Conservation (phyloP, 164 flowering plant species). For the Santalum album region DNA sequence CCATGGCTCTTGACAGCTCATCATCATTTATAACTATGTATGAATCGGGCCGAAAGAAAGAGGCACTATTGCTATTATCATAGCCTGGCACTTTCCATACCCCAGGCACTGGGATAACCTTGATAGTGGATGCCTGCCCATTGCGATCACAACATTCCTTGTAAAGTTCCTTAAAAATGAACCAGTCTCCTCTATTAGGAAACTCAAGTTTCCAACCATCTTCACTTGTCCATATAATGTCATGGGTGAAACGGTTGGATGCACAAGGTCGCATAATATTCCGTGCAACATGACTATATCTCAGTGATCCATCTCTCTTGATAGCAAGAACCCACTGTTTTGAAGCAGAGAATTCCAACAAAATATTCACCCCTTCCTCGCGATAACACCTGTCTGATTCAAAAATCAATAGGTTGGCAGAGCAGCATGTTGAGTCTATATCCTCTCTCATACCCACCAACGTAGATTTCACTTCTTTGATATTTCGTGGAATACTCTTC, state of each 20-base stretch:
- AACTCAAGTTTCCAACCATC: constrained; percentile 83
- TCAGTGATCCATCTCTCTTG: constrained; percentile 35
- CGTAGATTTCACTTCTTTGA: constrained; percentile 22
- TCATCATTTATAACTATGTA: constrained; percentile 45
- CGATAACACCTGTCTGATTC: constrained; percentile 66
- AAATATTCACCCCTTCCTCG: constrained; percentile 45
- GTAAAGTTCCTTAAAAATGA: constrained; percentile 61
- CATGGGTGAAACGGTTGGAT: constrained; percentile 57
- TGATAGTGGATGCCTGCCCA: constrained; percentile 22
- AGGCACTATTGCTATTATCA: constrained; percentile 12
- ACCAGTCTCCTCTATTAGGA: constrained; percentile 58
- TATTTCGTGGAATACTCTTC: constrained; percentile 9
- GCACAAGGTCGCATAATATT: constrained; percentile 51
- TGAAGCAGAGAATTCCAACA: constrained; percentile 37
- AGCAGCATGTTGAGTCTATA: constrained; percentile 33
- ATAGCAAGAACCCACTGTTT: constrained; percentile 54
- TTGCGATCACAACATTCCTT: constrained; percentile 64
- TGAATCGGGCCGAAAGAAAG: constrained; percentile 44
- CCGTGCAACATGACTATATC: constrained; percentile 38
- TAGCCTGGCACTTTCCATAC: constrained; percentile 45
- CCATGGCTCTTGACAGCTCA: constrained; percentile 66
- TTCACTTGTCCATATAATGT: constrained; percentile 52
- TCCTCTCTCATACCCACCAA: constrained; percentile 18
- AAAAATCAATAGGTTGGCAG: constrained; percentile 49
- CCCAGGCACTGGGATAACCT: constrained; percentile 71